Base-by-base conservation (phyloP, 768 basidiomycete genomes). In the Macrocybe gigantea region DNA sequence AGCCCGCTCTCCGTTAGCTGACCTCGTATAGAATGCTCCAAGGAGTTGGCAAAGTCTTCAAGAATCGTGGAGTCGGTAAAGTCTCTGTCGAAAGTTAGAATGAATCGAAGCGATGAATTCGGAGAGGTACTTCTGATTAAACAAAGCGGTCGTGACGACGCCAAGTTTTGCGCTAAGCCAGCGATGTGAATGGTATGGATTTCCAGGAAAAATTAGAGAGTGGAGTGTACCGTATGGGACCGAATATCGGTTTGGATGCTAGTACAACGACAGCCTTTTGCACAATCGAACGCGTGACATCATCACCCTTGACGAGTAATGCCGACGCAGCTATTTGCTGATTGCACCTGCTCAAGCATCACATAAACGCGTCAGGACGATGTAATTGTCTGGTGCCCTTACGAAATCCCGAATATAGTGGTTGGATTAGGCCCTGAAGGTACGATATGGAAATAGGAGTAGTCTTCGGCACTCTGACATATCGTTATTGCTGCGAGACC, bases 251-350 rank as follows among this genome's bases (percentile, higher is more conserved):
- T 60, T 89, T 88, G 9, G 85, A 80, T 3, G 92, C 93, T 33
- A 99, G 73, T 2, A 99, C 89, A 0, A 98, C 92, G 3, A 99
- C 90, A 0, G 96, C 94, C 62, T 98, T 99, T 65, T 99, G 96
- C 0, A 99, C 96, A 7, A 86, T 98, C 5, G 88, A 92, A 11
- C 96, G 83, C 5, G 96, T 98, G 12, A 98, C 90, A 53, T 96
- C 94, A 2, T 79, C 71, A 35, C 81, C 77, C 60, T 85, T 87
- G 41, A 88, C 84, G 4, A 92, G 70, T 30, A 99, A 74, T 15
- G 83, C 74, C 0, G 85, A 76, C 1, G 93, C 73, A 7, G 89
- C 72, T 33, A 99, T 92, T 70, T 99, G 96, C 42, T 94, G 91
- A 57, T 98, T 97, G 62, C 94, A 95, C 57, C 91, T 93, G 22